Evolutionary conservation across 1,139 yeast genomes (phyloP).

Genomic region (Taiozyma onychis): DNA sequence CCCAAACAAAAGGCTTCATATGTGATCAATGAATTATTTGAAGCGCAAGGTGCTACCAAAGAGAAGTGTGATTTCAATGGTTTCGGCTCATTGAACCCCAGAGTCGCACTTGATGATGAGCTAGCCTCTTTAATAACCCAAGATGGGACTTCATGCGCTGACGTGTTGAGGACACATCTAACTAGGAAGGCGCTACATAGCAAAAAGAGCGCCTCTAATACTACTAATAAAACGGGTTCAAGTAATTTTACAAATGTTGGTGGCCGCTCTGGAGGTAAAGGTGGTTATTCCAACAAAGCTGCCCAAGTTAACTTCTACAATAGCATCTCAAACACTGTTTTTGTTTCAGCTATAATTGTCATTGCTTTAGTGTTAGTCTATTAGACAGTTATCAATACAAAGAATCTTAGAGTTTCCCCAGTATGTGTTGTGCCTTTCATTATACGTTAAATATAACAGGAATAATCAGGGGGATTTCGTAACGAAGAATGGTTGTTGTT

Average conservation of each 20-base stretch:
- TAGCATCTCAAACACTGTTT: slow-evolving; percentile 9
- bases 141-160: slow-evolving; percentile 16
- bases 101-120: slow-evolving; percentile 22
- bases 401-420: background rate
- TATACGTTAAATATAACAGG: background rate
- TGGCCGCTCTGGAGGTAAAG: background rate
- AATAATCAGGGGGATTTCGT: background rate
- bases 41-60: slow-evolving; percentile 27
- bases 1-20: slow-evolving; percentile 46
- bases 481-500: background rate
- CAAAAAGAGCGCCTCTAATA: background rate
- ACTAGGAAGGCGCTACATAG: background rate
- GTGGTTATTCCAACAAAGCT: slow-evolving; percentile 7
- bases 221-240: background rate
- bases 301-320: slow-evolving; percentile 13
- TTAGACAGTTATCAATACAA: background rate
- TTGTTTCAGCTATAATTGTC: slow-evolving; percentile 7
- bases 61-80: slow-evolving; percentile 36
- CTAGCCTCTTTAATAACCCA: slow-evolving; percentile 9
- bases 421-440: background rate
- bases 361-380: slow-evolving; percentile 3
- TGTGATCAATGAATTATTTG: slow-evolving; percentile 45
- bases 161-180: slow-evolving; percentile 6
- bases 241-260: background rate
- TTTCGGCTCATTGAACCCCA: slow-evolving; percentile 32